phyloP scores from a whole-genome alignment of 768 basidiomycete species.

The Lactarius quietus region DNA sequence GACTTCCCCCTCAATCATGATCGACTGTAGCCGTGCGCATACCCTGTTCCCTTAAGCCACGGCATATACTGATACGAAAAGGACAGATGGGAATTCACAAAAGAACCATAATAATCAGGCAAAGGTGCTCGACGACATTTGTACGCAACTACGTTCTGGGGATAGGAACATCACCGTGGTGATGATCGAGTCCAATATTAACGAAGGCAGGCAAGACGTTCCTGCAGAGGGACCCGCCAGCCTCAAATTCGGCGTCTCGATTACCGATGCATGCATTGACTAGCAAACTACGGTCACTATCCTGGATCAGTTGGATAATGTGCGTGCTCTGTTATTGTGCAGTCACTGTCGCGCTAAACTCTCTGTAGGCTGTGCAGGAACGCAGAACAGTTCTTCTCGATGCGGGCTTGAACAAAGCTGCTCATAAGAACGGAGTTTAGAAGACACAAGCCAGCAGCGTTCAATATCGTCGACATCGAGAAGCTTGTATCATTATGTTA shows the following conservation, averaged over 20 bases:
- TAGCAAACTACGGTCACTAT: conserved; percentile 77
- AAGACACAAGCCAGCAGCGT: neutral
- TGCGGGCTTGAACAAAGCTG: neutral
- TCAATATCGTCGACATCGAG: neutral
- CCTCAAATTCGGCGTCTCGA: conserved; percentile 78
- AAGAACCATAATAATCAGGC: conserved; percentile 95
- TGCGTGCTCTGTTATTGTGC: conserved; percentile 24
- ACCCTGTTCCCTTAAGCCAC: neutral
- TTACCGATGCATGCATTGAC: conserved; percentile 90
- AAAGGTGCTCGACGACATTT: conserved; percentile 69
- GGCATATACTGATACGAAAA: conserved; percentile 1
- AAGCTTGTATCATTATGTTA: neutral
- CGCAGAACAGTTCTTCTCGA: conserved; percentile 16
- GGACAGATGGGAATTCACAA: conserved; percentile 88
- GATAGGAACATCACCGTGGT: conserved; percentile 80
- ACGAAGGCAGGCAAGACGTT: conserved; percentile 87
- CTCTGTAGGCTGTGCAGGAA: conserved; percentile 15
- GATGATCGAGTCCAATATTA: conserved; percentile 97
- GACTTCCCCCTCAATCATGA: conserved; percentile 71
- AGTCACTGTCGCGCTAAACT: neutral
- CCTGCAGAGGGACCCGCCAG: conserved; percentile 60
- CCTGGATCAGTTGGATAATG: conserved; percentile 69
- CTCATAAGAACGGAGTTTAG: neutral
- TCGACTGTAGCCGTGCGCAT: conserved; percentile 57
- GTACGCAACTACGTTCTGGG: conserved; percentile 69